phyloP scores from a whole-genome alignment of 371 early-diverging fungal species.

The Saksenaea oblongispora region DNA sequence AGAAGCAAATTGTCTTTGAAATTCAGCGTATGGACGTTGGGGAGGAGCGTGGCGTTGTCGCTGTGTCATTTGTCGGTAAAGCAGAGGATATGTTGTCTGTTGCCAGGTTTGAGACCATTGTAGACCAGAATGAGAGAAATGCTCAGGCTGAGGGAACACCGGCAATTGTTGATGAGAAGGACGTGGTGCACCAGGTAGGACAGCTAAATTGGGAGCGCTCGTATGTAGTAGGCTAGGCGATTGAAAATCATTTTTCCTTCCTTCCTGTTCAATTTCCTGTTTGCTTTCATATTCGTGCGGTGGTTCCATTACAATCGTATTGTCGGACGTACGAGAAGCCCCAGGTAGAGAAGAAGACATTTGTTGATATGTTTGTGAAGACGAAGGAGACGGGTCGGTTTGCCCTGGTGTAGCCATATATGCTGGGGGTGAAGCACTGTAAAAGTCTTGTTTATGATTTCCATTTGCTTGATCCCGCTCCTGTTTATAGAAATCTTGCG shows the following conservation, averaged over 20 bases:
- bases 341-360: background rate
- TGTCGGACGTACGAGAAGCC: background rate
- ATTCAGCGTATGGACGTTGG: slow-evolving; percentile 44
- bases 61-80: slow-evolving; percentile 39
- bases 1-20: slow-evolving; percentile 15
- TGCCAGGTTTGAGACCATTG: slow-evolving; percentile 1
- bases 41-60: slow-evolving; percentile 27
- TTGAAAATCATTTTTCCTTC: background rate
- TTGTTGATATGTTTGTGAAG: background rate
- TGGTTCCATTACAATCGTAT: background rate
- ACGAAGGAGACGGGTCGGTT: background rate
- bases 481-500: background rate
- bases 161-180: slow-evolving; percentile 12
- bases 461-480: background rate
- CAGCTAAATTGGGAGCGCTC: background rate
- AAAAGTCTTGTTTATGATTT: background rate
- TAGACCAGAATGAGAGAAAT: background rate
- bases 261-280: background rate
- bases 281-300: background rate
- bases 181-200: slow-evolving; percentile 13
- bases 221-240: slow-evolving; percentile 24
- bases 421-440: background rate
- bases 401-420: background rate
- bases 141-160: slow-evolving; percentile 14
- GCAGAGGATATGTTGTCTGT: slow-evolving; percentile 33